Percentiles rank a stretch among this genome's conserved stretches.
These are phyloP conservation scores for Paraurostyla sp. DNA, from an alignment of 73 alveolate species.

Conservation along the genomic window DNA sequence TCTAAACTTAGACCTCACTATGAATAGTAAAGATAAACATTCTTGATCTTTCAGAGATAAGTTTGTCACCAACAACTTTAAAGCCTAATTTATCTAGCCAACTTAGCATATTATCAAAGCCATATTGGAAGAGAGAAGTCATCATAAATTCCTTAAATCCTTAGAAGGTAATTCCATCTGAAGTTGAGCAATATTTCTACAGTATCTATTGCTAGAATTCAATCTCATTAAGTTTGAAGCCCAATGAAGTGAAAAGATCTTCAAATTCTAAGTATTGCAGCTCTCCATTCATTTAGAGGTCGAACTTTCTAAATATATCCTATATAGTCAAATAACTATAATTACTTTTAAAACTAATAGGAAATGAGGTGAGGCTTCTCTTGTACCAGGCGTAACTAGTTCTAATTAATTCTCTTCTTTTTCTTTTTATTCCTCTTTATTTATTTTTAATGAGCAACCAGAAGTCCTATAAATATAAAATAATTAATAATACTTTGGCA, in stretches of 20 bases:
- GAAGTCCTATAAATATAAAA: conserved; percentile 1
- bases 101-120: not conserved
- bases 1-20: not conserved
- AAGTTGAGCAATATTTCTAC: not conserved
- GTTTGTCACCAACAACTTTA: not conserved
- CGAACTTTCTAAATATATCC: conserved; percentile 26
- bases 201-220: not conserved
- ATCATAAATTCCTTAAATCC: conserved; percentile 11
- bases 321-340: not conserved
- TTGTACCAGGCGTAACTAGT: not conserved
- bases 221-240: not conserved
- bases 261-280: not conserved
- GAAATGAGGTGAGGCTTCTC: not conserved
- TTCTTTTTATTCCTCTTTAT: not conserved
- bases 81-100: not conserved
- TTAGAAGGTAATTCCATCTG: conserved; percentile 11
- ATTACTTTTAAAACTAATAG: not conserved
- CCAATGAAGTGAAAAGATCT: not conserved
- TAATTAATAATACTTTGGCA: not conserved
- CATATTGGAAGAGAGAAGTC: not conserved
- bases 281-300: not conserved
- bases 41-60: not conserved
- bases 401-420: not conserved
- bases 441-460: not conserved
- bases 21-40: conserved; percentile 18